phyloP scores from a whole-genome alignment of 176 grass and related monocot species.

The Hordeum marinum region DNA sequence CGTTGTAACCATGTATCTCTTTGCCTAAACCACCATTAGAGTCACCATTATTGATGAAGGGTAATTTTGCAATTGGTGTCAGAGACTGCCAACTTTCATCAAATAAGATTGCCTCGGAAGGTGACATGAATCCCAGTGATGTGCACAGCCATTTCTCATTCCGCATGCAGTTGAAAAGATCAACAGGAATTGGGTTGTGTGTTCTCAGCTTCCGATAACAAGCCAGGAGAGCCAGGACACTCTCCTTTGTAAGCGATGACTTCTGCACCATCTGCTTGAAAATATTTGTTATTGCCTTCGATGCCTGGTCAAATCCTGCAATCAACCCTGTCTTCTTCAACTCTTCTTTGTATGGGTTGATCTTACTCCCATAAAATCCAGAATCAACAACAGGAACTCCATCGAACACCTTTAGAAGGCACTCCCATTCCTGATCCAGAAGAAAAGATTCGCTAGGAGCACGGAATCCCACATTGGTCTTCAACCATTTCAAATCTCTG shows the following conservation, averaged over 20 bases:
- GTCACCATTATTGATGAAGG: slow-evolving; percentile 50
- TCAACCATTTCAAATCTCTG: slow-evolving; percentile 46
- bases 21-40: slow-evolving; percentile 19
- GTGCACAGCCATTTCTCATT: slow-evolving; percentile 53
- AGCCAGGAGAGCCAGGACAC: slow-evolving; percentile 35
- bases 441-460: slow-evolving; percentile 37
- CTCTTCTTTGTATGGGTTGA: slow-evolving; percentile 40
- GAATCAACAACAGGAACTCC: slow-evolving; percentile 46
- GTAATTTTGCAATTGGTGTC: slow-evolving; percentile 36
- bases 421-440: slow-evolving; percentile 38
- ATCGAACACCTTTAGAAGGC: slow-evolving; percentile 36
- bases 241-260: slow-evolving; percentile 21
- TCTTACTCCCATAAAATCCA: slow-evolving; percentile 40
- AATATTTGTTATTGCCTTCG: slow-evolving; percentile 15
- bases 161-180: slow-evolving; percentile 28
- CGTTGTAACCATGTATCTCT: slow-evolving; percentile 48
- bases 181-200: background rate
- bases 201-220: slow-evolving; percentile 25
- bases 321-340: slow-evolving; percentile 42
- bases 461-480: slow-evolving; percentile 59
- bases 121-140: slow-evolving; percentile 44
- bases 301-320: slow-evolving; percentile 28
- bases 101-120: slow-evolving; percentile 36
- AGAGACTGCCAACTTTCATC: slow-evolving; percentile 36
- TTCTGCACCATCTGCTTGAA: slow-evolving; percentile 26